phyloP scores from a whole-genome alignment of 805 yeast genomes.

The Metschnikowia sp. region DNA sequence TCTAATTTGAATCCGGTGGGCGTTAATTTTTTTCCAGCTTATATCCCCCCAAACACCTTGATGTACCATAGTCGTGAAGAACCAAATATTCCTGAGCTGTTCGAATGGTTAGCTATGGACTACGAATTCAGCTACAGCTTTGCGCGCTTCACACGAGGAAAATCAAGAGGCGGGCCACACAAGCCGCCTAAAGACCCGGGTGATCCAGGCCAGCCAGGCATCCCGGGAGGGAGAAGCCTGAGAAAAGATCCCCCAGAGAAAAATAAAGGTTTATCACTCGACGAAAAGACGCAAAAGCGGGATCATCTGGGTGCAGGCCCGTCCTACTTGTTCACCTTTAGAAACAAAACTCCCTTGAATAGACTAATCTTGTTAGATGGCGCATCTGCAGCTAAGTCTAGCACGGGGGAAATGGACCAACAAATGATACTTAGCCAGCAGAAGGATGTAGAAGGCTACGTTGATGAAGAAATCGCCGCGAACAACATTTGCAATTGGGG shows the following conservation, averaged over 20 bases:
- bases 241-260: conserved; percentile 2
- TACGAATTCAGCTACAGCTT: conserved; percentile 57
- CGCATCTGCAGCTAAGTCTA: conserved; percentile 61
- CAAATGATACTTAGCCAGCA: conserved; percentile 24
- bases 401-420: conserved; percentile 60
- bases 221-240: background rate
- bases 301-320: background rate
- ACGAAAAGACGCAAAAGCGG: background rate
- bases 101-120: conserved; percentile 67
- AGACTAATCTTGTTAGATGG: conserved; percentile 58
- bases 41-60: conserved; percentile 55
- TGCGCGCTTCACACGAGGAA: conserved; percentile 23
- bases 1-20: conserved; percentile 54
- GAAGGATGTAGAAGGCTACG: conserved; percentile 20
- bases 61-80: conserved; percentile 50
- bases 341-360: conserved; percentile 44
- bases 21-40: conserved; percentile 57
- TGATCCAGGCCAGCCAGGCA: background rate
- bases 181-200: conserved; percentile 2
- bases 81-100: conserved; percentile 41
- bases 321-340: conserved; percentile 42
- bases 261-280: background rate
- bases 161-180: conserved; percentile 5
- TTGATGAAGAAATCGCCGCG: conserved; percentile 45
- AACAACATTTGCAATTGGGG: conserved; percentile 56